Evolutionary conservation across 1,139 yeast genomes (phyloP), one percentile per base, ranked within the genome.

Genomic region (Blastobotrys apis): DNA sequence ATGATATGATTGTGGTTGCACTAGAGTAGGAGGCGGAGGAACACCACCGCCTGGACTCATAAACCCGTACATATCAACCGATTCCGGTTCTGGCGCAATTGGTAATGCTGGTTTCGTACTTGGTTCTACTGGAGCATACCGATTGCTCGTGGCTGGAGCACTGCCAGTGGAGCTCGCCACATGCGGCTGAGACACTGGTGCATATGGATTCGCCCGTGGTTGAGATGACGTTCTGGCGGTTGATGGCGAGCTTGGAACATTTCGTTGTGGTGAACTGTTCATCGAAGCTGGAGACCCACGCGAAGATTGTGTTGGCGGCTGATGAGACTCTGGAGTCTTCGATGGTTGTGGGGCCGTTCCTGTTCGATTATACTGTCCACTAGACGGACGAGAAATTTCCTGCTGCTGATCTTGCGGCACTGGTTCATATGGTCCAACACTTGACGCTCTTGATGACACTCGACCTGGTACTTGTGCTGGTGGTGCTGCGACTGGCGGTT

Each of bases 1-100:
- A 25, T 36, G 37, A 4, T 22, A 15, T 4, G 13, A 16, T 17
- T 8, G 13, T 5, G 37, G 23, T 2, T 29, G 27, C 15, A 15
- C 13, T 9, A 32, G 32, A 4, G 43, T 23, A 13, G 38, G 16
- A 8, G 44, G 29, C 8, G 43, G 26, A 2, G 49, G 41, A 6
- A 42, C 19, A 5, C 30, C 40, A 6, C 44, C 48, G n/a, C 37
- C 37, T 9, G 41, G 41, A 17, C 21, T 23, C 44, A 41, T 41
- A 19, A 36, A 37, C 10, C 49, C 50, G 37, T 52, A 47, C 27
- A 50, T 32, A 3, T 51, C 52, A 23, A 19, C 34, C 9, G 22
- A 19, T 23, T 35, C 35, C 4, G 33, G 29, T n/a, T n/a, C 30
- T 5, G 45, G 21, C 31, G 19, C 34, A 19, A 17, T 16, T 10